Conservation (phyloP, 2,329 filamentous ascomycete species). For the Chrysoporthe austroafricana region DNA sequence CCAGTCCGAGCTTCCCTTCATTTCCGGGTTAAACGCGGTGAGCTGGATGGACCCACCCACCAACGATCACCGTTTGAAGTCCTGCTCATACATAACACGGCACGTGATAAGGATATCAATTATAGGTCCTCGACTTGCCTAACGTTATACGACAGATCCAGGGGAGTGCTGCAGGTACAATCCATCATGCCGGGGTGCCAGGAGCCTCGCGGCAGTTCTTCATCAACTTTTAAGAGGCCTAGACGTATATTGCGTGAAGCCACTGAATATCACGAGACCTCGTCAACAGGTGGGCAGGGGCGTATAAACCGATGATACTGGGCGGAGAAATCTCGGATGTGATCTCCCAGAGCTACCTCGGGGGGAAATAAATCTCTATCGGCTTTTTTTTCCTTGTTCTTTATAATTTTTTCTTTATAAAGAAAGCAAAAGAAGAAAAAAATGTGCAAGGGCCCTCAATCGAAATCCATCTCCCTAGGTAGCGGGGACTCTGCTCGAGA, state of each 20-base stretch:
- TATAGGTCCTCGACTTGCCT: background rate
- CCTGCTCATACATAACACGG: background rate
- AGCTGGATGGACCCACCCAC: background rate
- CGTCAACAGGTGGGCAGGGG: background rate
- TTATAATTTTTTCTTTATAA: background rate
- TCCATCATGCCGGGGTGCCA: background rate
- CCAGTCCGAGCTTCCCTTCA: background rate
- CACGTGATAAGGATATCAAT: background rate
- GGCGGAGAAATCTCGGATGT: too few relatives aligned
- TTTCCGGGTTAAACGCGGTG: slow-evolving; percentile 1
- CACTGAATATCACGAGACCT: background rate
- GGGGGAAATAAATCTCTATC: too few relatives aligned
- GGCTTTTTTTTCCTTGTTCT: background rate
- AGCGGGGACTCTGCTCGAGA: background rate
- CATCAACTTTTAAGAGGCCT: background rate
- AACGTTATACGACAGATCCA: background rate
- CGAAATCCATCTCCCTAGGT: background rate
- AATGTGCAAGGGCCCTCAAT: background rate
- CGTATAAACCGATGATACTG: background rate
- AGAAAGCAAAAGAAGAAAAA: background rate
- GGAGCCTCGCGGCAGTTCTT: background rate
- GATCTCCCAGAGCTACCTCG: too few relatives aligned
- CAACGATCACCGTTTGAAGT: background rate
- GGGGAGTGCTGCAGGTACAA: background rate
- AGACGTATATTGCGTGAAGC: background rate